These are phyloP conservation scores for Aspergillus neotritici DNA, from an alignment of 2,329 filamentous ascomycete genomes.

Conservation along the genomic window DNA sequence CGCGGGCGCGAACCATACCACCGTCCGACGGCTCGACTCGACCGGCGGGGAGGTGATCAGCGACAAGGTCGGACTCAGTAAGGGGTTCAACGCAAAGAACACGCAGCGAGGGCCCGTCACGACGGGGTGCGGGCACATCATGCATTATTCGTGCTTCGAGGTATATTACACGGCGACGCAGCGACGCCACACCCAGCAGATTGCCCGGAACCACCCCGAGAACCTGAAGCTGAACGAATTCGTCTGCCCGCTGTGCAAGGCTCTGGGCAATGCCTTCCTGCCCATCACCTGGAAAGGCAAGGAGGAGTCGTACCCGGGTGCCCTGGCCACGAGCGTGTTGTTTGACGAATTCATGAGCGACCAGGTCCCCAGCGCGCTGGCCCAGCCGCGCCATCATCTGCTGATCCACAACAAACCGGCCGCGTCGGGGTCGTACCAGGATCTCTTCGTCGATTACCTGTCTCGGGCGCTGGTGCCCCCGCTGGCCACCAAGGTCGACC, in stretches of 20 bases:
- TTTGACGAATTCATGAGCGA: slow-evolving; percentile 66
- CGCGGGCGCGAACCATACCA: slow-evolving; percentile 75
- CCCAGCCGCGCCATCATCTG: slow-evolving; percentile 46
- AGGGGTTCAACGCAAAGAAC: slow-evolving; percentile 70
- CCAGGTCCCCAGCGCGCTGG: slow-evolving; percentile 48
- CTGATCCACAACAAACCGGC: slow-evolving; percentile 33
- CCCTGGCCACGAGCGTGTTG: slow-evolving; percentile 53
- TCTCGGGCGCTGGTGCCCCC: slow-evolving; percentile 47
- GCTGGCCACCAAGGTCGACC: slow-evolving; percentile 39
- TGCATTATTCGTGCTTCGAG: slow-evolving; percentile 96
- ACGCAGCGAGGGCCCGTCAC: slow-evolving; percentile 72
- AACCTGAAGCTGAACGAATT: slow-evolving; percentile 75
- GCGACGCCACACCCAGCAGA: slow-evolving; percentile 81
- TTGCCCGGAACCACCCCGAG: slow-evolving; percentile 90
- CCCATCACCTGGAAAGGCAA: slow-evolving; percentile 94
- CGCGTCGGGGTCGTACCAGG: slow-evolving; percentile 37
- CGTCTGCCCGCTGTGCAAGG: slow-evolving; percentile 94
- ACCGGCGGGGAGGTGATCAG: slow-evolving; percentile 64
- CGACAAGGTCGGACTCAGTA: slow-evolving; percentile 78
- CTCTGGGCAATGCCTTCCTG: slow-evolving; percentile 87
- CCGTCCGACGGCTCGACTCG: slow-evolving; percentile 68
- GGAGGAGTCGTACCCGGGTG: slow-evolving; percentile 73
- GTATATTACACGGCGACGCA: slow-evolving; percentile 79
- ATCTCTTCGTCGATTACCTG: slow-evolving; percentile 49
- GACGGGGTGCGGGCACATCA: slow-evolving; percentile 92